Evolutionary conservation across 164 flowering plant species (phyloP).

Genomic region (Tetrastigma voinierianum): DNA sequence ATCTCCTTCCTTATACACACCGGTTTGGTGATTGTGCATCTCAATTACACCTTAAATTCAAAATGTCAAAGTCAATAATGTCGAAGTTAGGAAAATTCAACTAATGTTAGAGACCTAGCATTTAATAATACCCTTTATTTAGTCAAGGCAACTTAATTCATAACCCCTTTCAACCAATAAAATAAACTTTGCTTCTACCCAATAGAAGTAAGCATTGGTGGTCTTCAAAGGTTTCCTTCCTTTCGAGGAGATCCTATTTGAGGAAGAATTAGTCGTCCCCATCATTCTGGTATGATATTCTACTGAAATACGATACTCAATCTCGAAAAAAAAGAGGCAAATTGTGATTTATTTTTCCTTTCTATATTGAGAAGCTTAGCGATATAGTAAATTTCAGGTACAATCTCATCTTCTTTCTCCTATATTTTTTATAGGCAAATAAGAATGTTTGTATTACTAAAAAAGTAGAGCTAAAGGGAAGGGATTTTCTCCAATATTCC

Average conservation of each 20-base stretch:
- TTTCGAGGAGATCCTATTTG: conserved; percentile 48
- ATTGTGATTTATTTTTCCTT: no score
- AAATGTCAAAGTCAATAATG: conserved; percentile 9
- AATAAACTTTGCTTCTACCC: conserved; percentile 99
- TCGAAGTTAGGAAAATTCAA: neutral
- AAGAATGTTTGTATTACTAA: no score
- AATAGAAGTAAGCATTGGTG: conserved; percentile 95
- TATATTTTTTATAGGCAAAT: no score
- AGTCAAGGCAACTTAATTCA: conserved; percentile 93
- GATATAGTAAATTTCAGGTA: neutral
- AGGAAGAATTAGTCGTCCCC: no score
- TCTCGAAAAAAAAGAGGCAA: conserved; percentile 41
- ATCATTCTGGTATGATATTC: conserved; percentile 43
- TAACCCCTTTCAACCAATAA: no score
- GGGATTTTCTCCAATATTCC: no score
- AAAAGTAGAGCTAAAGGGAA: no score
- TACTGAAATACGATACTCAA: conserved; percentile 43
- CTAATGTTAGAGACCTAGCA: neutral
- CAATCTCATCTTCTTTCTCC: no score
- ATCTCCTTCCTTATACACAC: no score
- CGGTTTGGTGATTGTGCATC: no score
- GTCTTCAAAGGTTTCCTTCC: conserved; percentile 67
- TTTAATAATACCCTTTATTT: conserved; percentile 69
- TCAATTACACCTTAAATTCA: no score
- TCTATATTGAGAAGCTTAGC: no score